Evolutionary conservation across 331 rosid species (phyloP).

Genomic region (Malus hybrid): DNA sequence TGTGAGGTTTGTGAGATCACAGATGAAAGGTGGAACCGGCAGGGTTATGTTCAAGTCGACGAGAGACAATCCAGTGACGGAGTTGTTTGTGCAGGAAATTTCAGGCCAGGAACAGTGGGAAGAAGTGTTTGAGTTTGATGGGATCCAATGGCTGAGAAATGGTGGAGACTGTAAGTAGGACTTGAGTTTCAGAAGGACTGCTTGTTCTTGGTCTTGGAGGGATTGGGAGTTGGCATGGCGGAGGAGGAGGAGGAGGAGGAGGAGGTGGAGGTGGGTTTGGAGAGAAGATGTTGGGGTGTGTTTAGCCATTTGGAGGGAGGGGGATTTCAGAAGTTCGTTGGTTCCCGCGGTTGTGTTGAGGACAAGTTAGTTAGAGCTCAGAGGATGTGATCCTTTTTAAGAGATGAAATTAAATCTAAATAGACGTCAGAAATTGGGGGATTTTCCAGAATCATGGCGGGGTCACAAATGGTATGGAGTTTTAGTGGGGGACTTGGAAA

Average conservation of each 20-base stretch:
- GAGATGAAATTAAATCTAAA: neutral
- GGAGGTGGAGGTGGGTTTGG: neutral
- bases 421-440: neutral
- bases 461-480: neutral
- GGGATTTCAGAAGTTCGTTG: neutral
- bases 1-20: slow-evolving; percentile 63
- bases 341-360: neutral
- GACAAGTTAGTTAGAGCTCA: neutral
- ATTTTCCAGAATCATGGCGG: neutral
- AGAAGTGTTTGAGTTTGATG: slow-evolving; percentile 22
- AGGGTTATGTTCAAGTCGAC: neutral
- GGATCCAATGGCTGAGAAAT: slow-evolving; percentile 40
- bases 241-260: slow-evolving; percentile 17
- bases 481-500: neutral
- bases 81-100: slow-evolving; percentile 39
- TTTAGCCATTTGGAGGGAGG: slow-evolving; percentile 21
- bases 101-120: slow-evolving; percentile 58
- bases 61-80: slow-evolving; percentile 40
- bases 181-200: slow-evolving; percentile 36
- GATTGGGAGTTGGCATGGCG: slow-evolving; percentile 31
- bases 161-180: slow-evolving; percentile 35
- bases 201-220: slow-evolving; percentile 41
- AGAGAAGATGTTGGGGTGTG: neutral
- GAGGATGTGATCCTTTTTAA: neutral
- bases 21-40: slow-evolving; percentile 53